Evolutionary conservation across 2,329 filamentous ascomycete genomes (phyloP).

Genomic region (Elsinoe australis): DNA sequence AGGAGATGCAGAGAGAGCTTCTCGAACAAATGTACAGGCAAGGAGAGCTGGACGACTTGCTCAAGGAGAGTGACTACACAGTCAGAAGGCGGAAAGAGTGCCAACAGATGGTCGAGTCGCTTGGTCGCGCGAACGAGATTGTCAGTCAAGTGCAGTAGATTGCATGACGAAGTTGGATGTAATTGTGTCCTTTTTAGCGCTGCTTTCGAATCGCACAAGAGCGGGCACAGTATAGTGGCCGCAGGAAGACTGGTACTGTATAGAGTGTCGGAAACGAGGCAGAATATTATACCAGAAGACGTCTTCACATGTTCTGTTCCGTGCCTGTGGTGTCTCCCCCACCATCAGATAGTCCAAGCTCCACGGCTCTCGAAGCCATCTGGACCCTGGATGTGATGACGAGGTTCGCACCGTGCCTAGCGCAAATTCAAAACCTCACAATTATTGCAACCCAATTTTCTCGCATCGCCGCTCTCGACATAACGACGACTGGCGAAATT

Average conservation of each 20-base stretch:
- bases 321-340: too few relatives aligned
- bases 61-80: constrained; percentile 98
- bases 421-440: constrained; percentile 11
- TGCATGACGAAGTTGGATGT: background rate
- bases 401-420: constrained; percentile 8
- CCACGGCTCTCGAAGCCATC: background rate
- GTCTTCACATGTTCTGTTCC: background rate
- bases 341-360: background rate
- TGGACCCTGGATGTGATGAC: constrained; percentile 1
- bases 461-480: background rate
- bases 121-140: constrained; percentile 86
- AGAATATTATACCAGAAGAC: constrained; percentile 1
- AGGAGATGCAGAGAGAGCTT: constrained; percentile 96
- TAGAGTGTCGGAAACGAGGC: constrained; percentile 5
- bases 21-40: constrained; percentile 96
- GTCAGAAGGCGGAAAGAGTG: constrained; percentile 92
- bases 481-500: background rate
- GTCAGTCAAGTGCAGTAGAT: constrained; percentile 65
- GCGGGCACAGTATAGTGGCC: background rate
- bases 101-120: constrained; percentile 96
- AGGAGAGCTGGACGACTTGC: constrained; percentile 80
- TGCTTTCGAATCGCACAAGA: background rate
- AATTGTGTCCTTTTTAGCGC: constrained; percentile 13
- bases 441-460: constrained; percentile 1
- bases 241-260: background rate